Conservation (phyloP, 1,284 basidiomycete species). For the Apiotrichum montevideense region DNA sequence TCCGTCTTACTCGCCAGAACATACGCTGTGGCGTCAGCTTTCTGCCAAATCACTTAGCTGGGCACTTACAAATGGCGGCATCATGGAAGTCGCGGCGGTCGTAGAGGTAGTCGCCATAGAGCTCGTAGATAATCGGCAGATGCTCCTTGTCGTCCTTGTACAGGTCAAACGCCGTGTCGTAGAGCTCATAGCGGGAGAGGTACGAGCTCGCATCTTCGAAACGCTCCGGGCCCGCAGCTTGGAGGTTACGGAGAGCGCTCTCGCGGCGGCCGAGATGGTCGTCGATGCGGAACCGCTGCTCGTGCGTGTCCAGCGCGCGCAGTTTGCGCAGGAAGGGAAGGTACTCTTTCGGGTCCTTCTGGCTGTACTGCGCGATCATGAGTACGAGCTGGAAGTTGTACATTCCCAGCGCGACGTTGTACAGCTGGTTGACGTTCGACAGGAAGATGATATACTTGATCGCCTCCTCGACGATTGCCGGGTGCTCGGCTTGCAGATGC, state of each 20-base stretch:
- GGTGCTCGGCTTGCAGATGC: constrained; percentile 65
- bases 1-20: constrained; percentile 56
- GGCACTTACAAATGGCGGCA: constrained; percentile 64
- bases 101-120: constrained; percentile 84
- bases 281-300: constrained; percentile 88
- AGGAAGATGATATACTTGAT: constrained; percentile 99
- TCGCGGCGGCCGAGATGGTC: constrained; percentile 76
- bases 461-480: constrained; percentile 81
- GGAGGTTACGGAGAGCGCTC: constrained; percentile 70
- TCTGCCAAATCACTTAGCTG: neutral
- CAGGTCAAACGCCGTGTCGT: constrained; percentile 63
- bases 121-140: constrained; percentile 62
- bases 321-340: constrained; percentile 91
- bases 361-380: constrained; percentile 93
- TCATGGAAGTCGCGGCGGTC: constrained; percentile 76
- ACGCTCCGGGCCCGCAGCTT: constrained; percentile 53
- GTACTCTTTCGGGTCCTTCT: constrained; percentile 97
- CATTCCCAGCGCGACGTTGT: constrained; percentile 94
- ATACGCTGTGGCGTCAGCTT: constrained; percentile 55
- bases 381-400: constrained; percentile 95
- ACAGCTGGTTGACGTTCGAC: constrained; percentile 84
- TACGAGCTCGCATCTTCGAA: constrained; percentile 79
- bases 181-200: constrained; percentile 70
- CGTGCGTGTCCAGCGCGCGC: constrained; percentile 67
- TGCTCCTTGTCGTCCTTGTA: constrained; percentile 60